These are phyloP conservation scores for Alternaria consortialis DNA, from an alignment of 2,329 filamentous ascomycete species.

Conservation along the genomic window DNA sequence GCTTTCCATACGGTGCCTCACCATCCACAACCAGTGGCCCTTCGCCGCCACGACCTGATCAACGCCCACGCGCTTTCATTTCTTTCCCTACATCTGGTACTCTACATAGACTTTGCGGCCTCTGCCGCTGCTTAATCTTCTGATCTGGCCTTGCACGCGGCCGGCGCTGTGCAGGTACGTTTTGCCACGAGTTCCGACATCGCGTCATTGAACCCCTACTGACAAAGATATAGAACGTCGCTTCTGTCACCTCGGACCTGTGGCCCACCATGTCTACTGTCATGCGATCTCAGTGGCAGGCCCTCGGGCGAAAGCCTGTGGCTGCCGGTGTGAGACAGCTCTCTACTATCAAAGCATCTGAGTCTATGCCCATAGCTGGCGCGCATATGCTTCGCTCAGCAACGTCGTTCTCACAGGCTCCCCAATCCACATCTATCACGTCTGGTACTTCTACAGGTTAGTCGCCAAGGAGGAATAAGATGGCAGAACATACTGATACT, in stretches of 20 bases:
- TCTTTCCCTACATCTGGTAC: conserved; percentile 31
- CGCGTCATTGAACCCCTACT: conserved; percentile 30
- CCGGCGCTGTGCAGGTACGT: conserved; percentile 59
- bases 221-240: conserved; percentile 54
- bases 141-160: conserved; percentile 63
- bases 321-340: conserved; percentile 33
- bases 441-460: conserved; percentile 33
- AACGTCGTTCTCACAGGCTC: conserved; percentile 16
- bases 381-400: conserved; percentile 22
- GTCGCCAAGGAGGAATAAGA: conserved; percentile 4
- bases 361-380: conserved; percentile 6
- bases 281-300: conserved; percentile 48
- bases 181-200: conserved; percentile 39
- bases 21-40: conserved; percentile 17
- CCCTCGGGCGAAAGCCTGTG: conserved; percentile 33
- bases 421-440: conserved; percentile 24
- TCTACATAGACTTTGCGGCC: conserved; percentile 35
- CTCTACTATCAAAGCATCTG: conserved; percentile 21
- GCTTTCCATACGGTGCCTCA: conserved; percentile 28
- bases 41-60: conserved; percentile 29
- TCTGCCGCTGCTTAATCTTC: conserved; percentile 36
- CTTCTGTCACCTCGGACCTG: conserved; percentile 49
- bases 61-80: conserved; percentile 30
- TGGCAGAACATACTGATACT: conserved; percentile 9
- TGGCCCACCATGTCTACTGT: conserved; percentile 53